Conservation (phyloP, 345 rosid genomes). For the Anacardium occidentale region DNA sequence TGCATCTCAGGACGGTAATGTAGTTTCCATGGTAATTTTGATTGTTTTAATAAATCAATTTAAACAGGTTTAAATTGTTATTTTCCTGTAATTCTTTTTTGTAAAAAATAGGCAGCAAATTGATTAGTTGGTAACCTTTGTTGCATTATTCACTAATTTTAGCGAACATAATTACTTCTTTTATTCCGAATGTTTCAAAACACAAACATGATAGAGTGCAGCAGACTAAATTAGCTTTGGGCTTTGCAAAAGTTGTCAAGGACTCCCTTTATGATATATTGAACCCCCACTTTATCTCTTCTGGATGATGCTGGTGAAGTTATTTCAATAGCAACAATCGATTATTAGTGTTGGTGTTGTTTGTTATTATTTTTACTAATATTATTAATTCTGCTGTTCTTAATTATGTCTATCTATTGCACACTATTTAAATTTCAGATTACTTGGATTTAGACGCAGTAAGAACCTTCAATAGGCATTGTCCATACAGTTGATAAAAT, state of each 20-base stretch:
- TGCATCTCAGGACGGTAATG: constrained; percentile 62
- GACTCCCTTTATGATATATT: background rate
- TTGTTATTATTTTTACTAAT: too few relatives aligned
- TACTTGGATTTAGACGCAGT: too few relatives aligned
- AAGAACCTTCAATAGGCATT: too few relatives aligned
- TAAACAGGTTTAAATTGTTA: background rate
- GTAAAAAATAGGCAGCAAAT: constrained; percentile 10
- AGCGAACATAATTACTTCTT: background rate
- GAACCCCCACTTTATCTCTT: background rate
- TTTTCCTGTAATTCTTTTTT: constrained; percentile 15
- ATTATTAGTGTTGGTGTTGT: too few relatives aligned
- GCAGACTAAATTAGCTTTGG: background rate
- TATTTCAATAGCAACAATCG: too few relatives aligned
- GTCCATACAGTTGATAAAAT: too few relatives aligned
- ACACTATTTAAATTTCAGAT: too few relatives aligned
- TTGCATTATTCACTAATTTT: background rate
- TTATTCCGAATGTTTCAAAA: background rate
- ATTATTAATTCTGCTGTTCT: too few relatives aligned
- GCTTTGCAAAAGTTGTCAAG: constrained; percentile 3
- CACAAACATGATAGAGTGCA: background rate
- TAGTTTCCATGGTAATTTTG: constrained; percentile 12
- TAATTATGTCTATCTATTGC: too few relatives aligned
- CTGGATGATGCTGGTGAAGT: constrained; percentile 1
- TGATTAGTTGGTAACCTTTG: background rate
- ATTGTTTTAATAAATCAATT: constrained; percentile 1